Base-by-base conservation (phyloP, 495 filamentous ascomycete genomes). In the Pyronema domesticum region DNA sequence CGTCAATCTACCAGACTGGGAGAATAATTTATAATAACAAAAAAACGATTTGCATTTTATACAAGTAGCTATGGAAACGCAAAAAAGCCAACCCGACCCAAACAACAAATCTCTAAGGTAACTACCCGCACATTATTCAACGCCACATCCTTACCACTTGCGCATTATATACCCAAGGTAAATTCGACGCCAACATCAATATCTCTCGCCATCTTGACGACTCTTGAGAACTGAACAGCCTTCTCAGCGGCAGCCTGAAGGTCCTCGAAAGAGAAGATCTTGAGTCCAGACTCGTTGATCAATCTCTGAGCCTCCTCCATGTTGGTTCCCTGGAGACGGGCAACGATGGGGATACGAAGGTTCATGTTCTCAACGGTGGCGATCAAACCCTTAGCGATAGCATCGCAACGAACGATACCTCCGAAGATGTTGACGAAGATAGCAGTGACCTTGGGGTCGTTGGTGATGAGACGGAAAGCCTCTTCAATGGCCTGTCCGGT, bases 351-450 rank as follows among this genome's bases (percentile, higher is more conserved):
- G 59, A 89, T 93, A 68, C 89, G 81, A 64, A 98, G 78, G 71
- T 89, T 85, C 79, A 98, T 91, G 61, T 79, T 80, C 72, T 91
- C 76, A 56, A 94, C 93, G 49, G 94, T 94, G 66, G 81, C 79
- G 73, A 98, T 93, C 65, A 98, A 74, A 58, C 91, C 91, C 71
- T 91, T 85, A 46, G 91, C 91, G 69, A 98, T 98, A 67, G 86
- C 89, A 70, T 98, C 91, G 66, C 91, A 98, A 60, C 91, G 79
- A 56, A 98, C 91, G 60, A 98, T 98, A 75, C 91, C 91, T 65
- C 91, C 91, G 68, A 98, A 98, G 69, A 98, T 98, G 75, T 98
- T 98, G 70, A 98, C 91, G 61, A 98, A 98, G 73, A 98, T 88
- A 59, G 93, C 89, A 14, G 89, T 94, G 51, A 98, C 91, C 76